Percentiles rank a stretch among this genome's conserved stretches.
Conservation (phyloP, 2,329 filamentous ascomycete genomes). For the Lomentospora prolificans region DNA sequence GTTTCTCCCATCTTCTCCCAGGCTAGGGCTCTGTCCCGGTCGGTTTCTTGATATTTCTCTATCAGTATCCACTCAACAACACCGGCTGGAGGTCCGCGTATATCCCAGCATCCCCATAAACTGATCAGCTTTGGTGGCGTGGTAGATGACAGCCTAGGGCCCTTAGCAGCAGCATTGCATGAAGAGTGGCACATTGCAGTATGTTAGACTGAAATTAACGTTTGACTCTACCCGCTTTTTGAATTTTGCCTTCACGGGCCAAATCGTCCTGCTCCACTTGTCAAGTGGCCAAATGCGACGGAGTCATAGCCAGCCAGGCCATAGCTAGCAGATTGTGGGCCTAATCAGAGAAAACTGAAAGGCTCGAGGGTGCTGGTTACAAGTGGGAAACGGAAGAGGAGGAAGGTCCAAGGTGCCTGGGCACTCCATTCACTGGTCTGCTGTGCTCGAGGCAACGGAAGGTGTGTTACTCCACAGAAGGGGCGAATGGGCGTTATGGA, state of each 20-base stretch:
- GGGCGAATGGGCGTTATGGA: neutral
- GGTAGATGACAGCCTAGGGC: neutral
- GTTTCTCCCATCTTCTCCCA: neutral
- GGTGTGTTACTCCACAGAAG: neutral
- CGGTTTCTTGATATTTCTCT: neutral
- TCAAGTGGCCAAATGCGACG: neutral
- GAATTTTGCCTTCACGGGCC: neutral
- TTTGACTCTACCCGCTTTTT: neutral
- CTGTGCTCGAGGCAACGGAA: neutral
- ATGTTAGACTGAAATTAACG: conserved; percentile 1
- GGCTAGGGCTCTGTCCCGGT: neutral
- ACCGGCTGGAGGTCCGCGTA: neutral
- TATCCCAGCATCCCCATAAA: neutral
- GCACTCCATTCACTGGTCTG: too few species aligned
- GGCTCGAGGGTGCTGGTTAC: too few species aligned
- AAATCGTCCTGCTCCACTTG: neutral
- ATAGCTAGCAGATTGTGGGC: too few species aligned
- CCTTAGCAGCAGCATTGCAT: neutral
- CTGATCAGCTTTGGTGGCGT: neutral
- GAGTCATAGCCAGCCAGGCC: too few species aligned
- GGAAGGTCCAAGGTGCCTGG: too few species aligned
- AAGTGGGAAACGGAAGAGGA: too few species aligned
- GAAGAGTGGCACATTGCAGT: neutral
- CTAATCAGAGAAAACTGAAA: too few species aligned
- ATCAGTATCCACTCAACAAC: neutral